Conservation (phyloP, 352 stramenopile species). For the Achlya hypogyna region DNA sequence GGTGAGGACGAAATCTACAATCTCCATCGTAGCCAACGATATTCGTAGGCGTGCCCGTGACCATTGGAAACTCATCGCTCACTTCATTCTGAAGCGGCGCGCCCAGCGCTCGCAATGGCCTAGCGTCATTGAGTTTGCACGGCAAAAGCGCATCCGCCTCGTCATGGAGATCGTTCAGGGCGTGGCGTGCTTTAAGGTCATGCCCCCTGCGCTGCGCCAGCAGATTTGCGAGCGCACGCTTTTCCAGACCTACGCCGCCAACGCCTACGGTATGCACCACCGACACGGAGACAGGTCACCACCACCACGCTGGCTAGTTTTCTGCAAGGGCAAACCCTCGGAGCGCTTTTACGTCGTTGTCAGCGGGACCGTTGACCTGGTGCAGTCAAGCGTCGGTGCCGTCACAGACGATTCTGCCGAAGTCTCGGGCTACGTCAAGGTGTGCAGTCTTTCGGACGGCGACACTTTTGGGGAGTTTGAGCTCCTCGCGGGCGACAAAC, state of each 20-base stretch:
- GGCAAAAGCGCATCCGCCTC: constrained; percentile 17
- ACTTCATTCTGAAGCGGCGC: constrained; percentile 18
- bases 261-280: not conserved
- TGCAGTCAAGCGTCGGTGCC: not conserved
- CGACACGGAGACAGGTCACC: not conserved
- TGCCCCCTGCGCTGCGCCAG: not conserved
- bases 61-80: constrained; percentile 13
- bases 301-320: constrained; percentile 3
- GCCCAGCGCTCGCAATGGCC: constrained; percentile 18
- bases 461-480: constrained; percentile 19
- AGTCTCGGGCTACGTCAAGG: not conserved
- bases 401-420: not conserved
- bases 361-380: constrained; percentile 3
- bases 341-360: constrained; percentile 18
- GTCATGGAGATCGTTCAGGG: constrained; percentile 13
- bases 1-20: not conserved
- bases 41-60: constrained; percentile 10
- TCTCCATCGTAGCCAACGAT: not conserved
- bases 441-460: not conserved
- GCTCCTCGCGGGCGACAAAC: not conserved
- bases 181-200: constrained; percentile 7
- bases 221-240: constrained; percentile 18
- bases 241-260: constrained; percentile 12
- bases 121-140: constrained; percentile 13
- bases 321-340: not conserved